phyloP scores from a whole-genome alignment of 495 filamentous ascomycete genomes.

The Sporormia fimetaria region DNA sequence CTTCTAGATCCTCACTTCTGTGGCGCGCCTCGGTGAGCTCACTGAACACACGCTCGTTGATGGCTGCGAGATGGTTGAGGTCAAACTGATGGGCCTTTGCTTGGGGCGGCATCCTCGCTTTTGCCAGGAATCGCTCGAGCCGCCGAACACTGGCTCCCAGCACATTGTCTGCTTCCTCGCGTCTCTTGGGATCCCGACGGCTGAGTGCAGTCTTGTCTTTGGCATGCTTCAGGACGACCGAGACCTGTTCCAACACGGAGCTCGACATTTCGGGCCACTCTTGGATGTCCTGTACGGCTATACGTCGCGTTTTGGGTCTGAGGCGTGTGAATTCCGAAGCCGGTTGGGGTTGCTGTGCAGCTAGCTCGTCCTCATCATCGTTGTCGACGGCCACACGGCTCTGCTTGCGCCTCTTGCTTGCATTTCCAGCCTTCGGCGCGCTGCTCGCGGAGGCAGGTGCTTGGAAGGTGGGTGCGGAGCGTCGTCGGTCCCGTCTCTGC shows the following conservation, averaged over 20 bases:
- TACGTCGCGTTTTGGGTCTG: too few relatives aligned
- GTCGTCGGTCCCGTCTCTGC: background rate
- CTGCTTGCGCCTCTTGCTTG: constrained; percentile 2
- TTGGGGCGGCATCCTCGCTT: constrained; percentile 49
- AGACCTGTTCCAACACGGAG: constrained; percentile 5
- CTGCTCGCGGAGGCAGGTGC: background rate
- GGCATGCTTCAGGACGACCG: constrained; percentile 5
- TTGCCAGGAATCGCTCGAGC: constrained; percentile 41
- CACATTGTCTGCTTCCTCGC: constrained; percentile 44
- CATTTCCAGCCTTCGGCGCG: constrained; percentile 1
- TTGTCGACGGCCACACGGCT: too few relatives aligned
- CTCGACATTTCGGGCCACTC: constrained; percentile 6
- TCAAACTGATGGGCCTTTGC: constrained; percentile 49
- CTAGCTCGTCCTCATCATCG: too few relatives aligned
- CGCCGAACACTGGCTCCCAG: constrained; percentile 40
- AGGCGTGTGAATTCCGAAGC: too few relatives aligned
- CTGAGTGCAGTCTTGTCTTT: constrained; percentile 35
- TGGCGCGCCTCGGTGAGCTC: constrained; percentile 44
- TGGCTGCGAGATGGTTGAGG: constrained; percentile 47
- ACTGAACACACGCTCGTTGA: constrained; percentile 37
- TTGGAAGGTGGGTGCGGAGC: background rate
- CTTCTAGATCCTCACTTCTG: constrained; percentile 42
- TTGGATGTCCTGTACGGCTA: too few relatives aligned
- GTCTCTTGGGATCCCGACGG: constrained; percentile 44
- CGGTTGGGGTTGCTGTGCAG: too few relatives aligned